A percentile compares a stretch with the other conserved stretches of the same genome.
Evolutionary conservation across 306 rosid species (phyloP).

Genomic region (Castanospermum australe): DNA sequence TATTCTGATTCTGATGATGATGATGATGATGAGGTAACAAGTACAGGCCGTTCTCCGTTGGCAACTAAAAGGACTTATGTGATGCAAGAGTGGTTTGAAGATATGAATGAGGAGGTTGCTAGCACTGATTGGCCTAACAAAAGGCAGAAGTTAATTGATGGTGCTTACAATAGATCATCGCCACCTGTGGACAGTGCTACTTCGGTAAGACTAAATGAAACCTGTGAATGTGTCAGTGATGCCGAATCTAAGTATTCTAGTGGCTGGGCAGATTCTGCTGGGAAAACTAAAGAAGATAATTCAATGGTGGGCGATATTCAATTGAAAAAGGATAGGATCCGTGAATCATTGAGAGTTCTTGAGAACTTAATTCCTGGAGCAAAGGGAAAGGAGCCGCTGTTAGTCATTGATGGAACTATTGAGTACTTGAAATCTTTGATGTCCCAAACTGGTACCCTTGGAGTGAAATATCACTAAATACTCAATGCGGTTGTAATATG

Average conservation of each 20-base stretch:
- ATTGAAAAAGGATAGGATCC: constrained; percentile 46
- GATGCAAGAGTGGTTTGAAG: constrained; percentile 35
- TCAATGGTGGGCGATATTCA: constrained; percentile 24
- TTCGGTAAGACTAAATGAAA: constrained; percentile 35
- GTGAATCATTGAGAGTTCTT: constrained; percentile 48
- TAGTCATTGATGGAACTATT: constrained; percentile 60
- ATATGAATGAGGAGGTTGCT: constrained; percentile 39
- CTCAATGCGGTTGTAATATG: background rate
- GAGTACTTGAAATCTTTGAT: constrained; percentile 54
- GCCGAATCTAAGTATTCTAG: constrained; percentile 49
- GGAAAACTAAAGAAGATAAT: constrained; percentile 23
- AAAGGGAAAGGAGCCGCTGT: constrained; percentile 62
- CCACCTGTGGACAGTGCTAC: constrained; percentile 31
- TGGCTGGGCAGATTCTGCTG: constrained; percentile 31
- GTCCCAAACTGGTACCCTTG: constrained; percentile 45
- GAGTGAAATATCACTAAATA: constrained; percentile 34
- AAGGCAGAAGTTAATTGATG: constrained; percentile 55
- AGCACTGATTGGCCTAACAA: constrained; percentile 49
- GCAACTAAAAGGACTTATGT: constrained; percentile 14
- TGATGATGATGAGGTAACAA: constrained; percentile 57
- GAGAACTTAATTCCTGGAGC: constrained; percentile 65
- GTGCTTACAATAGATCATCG: constrained; percentile 34
- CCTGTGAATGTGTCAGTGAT: constrained; percentile 37
- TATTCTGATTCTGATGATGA: constrained; percentile 54
- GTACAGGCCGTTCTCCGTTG: constrained; percentile 63